Percentiles rank a stretch among this genome's conserved stretches.
Evolutionary conservation across 768 basidiomycete species (phyloP).

Genomic region (Chalciporus piperatus): DNA sequence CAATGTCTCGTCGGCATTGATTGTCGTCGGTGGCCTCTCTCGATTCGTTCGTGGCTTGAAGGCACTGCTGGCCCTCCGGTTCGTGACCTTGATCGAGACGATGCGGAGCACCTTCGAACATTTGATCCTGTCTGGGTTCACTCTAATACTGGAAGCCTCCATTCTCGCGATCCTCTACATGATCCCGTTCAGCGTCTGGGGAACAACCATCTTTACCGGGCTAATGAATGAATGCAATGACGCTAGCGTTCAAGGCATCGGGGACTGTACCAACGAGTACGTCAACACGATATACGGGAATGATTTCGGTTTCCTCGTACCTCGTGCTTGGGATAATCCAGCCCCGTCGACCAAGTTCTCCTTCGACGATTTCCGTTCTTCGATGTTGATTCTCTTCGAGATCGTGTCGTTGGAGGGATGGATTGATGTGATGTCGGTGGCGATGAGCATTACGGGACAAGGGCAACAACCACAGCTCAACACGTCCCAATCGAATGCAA

Average conservation of each 20-base stretch:
- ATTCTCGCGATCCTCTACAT: conserved; percentile 87
- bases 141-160: conserved; percentile 85
- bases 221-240: conserved; percentile 87
- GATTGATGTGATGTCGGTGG: conserved; percentile 88
- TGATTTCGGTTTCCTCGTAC: conserved; percentile 68
- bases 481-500: conserved; percentile 74
- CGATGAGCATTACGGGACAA: conserved; percentile 70
- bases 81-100: conserved; percentile 85
- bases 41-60: conserved; percentile 84
- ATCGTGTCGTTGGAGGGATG: conserved; percentile 96
- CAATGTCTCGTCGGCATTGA: conserved; percentile 68
- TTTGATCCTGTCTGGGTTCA: conserved; percentile 81
- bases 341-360: conserved; percentile 79
- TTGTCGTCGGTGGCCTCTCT: conserved; percentile 75
- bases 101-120: conserved; percentile 87
- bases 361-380: conserved; percentile 83
- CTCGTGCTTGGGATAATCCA: conserved; percentile 89
- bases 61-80: conserved; percentile 80
- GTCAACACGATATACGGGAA: conserved; percentile 56
- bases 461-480: conserved; percentile 71
- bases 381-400: conserved; percentile 91
- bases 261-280: conserved; percentile 76
- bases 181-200: conserved; percentile 93
- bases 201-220: conserved; percentile 88
- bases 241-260: conserved; percentile 42